A percentile compares a stretch with the other conserved stretches of the same genome.
Evolutionary conservation across 768 basidiomycete genomes (phyloP).

Genomic region (Terana coerulea): DNA sequence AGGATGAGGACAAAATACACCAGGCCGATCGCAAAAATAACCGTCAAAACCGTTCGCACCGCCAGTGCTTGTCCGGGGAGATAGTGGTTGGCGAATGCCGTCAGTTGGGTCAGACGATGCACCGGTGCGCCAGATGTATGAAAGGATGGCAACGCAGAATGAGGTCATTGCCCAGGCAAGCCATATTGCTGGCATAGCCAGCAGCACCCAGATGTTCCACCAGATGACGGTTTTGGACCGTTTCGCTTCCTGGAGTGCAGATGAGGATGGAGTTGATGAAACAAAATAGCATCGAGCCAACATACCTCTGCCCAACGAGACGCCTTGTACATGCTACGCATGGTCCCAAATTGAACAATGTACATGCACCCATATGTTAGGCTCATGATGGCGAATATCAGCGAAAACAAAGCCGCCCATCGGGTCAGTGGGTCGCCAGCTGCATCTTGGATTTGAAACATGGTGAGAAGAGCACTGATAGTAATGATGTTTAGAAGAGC

Average conservation of each 20-base stretch:
- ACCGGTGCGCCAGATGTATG: slow-evolving; percentile 66
- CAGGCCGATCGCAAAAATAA: slow-evolving; percentile 52
- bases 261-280: not conserved
- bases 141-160: slow-evolving; percentile 58
- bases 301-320: slow-evolving; percentile 68
- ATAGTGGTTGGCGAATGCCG: slow-evolving; percentile 31
- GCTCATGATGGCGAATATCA: slow-evolving; percentile 67
- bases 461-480: slow-evolving; percentile 60
- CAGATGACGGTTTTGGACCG: slow-evolving; percentile 41
- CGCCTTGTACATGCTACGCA: slow-evolving; percentile 70
- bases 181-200: slow-evolving; percentile 68
- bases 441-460: slow-evolving; percentile 55
- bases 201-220: slow-evolving; percentile 70
- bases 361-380: slow-evolving; percentile 71
- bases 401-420: slow-evolving; percentile 57
- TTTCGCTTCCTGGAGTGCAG: slow-evolving; percentile 49
- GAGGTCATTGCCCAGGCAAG: slow-evolving; percentile 73
- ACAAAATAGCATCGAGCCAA: not conserved
- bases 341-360: slow-evolving; percentile 66
- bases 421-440: slow-evolving; percentile 59
- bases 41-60: slow-evolving; percentile 53
- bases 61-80: slow-evolving; percentile 38
- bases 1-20: slow-evolving; percentile 62
- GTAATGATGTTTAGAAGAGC: not conserved
- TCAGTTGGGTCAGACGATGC: slow-evolving; percentile 36